Base-by-base conservation (phyloP, 345 rosid species). In the Citrus glauca region DNA sequence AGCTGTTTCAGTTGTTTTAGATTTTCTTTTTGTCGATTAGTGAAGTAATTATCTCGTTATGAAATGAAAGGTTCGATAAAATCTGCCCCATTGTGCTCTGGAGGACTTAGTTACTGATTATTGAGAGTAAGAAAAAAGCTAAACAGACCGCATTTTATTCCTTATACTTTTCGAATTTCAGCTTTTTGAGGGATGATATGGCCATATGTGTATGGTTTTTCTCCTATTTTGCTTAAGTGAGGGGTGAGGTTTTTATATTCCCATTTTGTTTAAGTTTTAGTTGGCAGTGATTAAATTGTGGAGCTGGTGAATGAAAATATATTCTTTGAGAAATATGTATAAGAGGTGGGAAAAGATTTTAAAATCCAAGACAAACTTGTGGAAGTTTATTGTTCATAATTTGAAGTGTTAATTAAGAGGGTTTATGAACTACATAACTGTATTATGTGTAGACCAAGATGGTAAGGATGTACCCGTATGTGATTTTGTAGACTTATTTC, bases 401-500 rank as follows among this genome's bases (percentile, higher is more conserved):
- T 42, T 56, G 10, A 55, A 55, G 45, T 71, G 74, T 53, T 79
- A 32, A 40, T 10, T 59, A 77, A 66, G 64, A 63, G 62, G n/a
- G 40, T 30, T 37, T 38, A 25, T 25, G 19, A 28, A 42, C 68
- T 63, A 69, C 81, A 69, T 69, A 27, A 33, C 14, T 28, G 42
- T 71, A 37, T 71, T 69, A 35, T 6, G 75, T 79, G 73, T 35
- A 72, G 64, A 71, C 61, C 59, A 71, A 30, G 66, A 27, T 40
- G 22, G 75, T 37, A 38, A 59, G 57, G 61, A 65, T 38, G 55
- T 74, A 69, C 68, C 30, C 38, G 4, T 25, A 27, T 37, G 6
- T 37, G 27, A n/a, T 40, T 16, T 30, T 37, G 33, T 64, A 7
- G 55, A 60, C 38, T 6, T 37, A 24, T n/a, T 59, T 24, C 60